Conservation (phyloP, 345 rosid species). For the Barbarea vulgaris region DNA sequence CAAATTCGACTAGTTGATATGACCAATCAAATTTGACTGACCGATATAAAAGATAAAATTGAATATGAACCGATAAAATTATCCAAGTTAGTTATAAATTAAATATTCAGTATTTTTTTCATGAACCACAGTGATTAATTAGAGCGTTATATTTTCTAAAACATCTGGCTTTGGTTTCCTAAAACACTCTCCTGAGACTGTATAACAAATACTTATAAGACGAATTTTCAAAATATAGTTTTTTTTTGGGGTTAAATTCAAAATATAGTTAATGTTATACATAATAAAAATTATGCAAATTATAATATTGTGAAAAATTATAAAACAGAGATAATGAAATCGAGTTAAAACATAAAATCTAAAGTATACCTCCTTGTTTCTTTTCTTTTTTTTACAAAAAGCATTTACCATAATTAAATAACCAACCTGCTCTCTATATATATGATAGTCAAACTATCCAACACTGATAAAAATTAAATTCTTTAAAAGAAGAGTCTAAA, state of each 20-base stretch:
- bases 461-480: neutral
- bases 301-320: too few species aligned
- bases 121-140: neutral
- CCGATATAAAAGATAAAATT: neutral
- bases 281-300: too few species aligned
- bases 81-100: neutral
- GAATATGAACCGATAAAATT: neutral
- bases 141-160: neutral
- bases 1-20: neutral
- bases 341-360: too few species aligned
- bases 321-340: too few species aligned
- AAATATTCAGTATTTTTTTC: neutral
- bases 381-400: neutral
- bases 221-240: too few species aligned
- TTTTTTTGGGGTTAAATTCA: too few species aligned
- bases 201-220: too few species aligned
- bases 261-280: too few species aligned
- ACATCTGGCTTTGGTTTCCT: neutral
- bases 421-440: neutral
- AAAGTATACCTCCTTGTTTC: too few species aligned
- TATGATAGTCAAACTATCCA: neutral
- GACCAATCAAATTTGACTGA: neutral
- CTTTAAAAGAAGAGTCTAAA: neutral
- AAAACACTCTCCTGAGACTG: too few species aligned
- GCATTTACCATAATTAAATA: neutral